These are phyloP conservation scores for Nepenthes mirabilis DNA, from an alignment of 148 eudicot genomes.

Conservation along the genomic window DNA sequence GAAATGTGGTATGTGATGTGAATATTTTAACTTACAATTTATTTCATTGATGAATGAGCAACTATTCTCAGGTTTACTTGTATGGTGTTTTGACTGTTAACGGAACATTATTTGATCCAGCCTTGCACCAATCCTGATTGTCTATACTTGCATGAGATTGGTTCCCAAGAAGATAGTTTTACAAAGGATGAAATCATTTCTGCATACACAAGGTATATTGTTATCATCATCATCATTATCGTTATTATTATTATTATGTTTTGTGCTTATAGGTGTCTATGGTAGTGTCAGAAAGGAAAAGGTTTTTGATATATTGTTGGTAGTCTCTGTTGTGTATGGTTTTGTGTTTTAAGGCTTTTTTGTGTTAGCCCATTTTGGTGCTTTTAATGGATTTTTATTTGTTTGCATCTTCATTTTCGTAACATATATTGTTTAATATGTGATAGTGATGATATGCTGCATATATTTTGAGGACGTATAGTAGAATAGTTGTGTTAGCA, in stretches of 20 bases:
- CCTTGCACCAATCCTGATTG: constrained; percentile 94
- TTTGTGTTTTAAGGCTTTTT: background rate
- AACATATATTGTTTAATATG: no score
- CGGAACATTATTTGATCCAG: constrained; percentile 27
- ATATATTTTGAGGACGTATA: no score
- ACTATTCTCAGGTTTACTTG: background rate
- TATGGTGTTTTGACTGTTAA: background rate
- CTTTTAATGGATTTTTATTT: no score
- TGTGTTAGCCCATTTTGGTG: background rate
- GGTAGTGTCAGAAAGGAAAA: background rate
- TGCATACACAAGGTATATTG: constrained; percentile 67
- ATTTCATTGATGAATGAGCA: background rate
- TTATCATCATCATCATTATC: background rate
- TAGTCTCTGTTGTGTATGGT: background rate
- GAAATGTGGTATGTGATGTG: constrained; percentile 59
- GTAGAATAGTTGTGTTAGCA: no score
- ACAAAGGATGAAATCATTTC: constrained; percentile 87
- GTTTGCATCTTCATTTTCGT: no score
- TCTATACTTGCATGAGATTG: constrained; percentile 92
- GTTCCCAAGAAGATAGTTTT: constrained; percentile 85
- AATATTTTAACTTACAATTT: background rate
- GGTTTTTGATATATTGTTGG: no score
- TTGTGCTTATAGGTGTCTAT: background rate
- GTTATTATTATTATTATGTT: no score
- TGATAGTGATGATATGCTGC: no score